Base-by-base conservation (phyloP, 495 filamentous ascomycete genomes). In the Daldinia bambusicola region DNA sequence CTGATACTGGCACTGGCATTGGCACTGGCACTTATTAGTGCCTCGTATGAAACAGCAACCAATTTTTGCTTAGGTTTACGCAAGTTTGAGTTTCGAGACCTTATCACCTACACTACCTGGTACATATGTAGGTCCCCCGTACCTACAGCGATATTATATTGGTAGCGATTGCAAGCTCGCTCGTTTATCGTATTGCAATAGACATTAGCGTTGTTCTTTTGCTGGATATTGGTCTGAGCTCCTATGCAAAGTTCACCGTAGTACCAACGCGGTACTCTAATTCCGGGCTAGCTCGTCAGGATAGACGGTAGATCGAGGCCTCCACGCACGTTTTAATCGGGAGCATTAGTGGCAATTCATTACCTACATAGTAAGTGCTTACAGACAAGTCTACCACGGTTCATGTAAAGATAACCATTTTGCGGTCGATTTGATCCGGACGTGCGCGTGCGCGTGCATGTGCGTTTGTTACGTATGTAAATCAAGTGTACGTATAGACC, bases 251-350 rank as follows among this genome's bases (percentile, higher is more conserved):
- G 43, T 48, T 48, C 43, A 4, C 43, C 43, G 10, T 18, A 20
- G 43, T 48, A 2, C 43, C 43, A 48, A 48, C 41, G 18, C 43
- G 43, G n/a, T 16, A 16, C 16, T 48, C 43, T 16, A n/a, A 48
- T 48, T 8, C 10, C 8, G 20, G 26, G 50, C 34, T 45, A 50
- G 66, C 20, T 56, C 38, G 48, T 52, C 26, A 58, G 20, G 66
- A 55, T 48, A 61, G 22, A 26, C 45, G 34, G 34, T 48, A 30
- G 56, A 58, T 69, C 66, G 52, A 69, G 66, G 53, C 59, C 52
- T 32, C 50, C 37, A 48, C 32, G 31, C 53, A 30, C 43, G 12
- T 66, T 66, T 57, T 57, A 18, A 16, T 58, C 40, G 13, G 52
- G 38, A 50, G 50, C 41, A 48, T 67, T 66, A 55, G 63, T 55